Percentiles rank a stretch among this genome's conserved stretches.
These are phyloP conservation scores for Avicennia marina DNA, from an alignment of 257 asterid genomes.

Conservation along the genomic window DNA sequence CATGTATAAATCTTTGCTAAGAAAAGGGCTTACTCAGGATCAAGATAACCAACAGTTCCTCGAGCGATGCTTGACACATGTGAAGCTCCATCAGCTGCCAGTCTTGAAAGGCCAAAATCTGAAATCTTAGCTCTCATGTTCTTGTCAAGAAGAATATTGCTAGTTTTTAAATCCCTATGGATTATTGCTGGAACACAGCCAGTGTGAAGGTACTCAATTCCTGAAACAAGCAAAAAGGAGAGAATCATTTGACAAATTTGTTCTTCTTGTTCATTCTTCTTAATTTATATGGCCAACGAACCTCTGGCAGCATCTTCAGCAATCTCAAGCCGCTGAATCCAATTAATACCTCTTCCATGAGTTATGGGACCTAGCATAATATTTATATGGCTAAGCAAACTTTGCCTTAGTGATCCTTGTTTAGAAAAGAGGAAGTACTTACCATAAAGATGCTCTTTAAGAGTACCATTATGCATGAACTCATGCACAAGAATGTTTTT, in stretches of 20 bases:
- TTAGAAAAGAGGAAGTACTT: not conserved
- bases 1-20: too few relatives aligned
- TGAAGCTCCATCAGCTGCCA: slow-evolving; percentile 94
- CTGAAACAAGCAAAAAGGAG: slow-evolving; percentile 40
- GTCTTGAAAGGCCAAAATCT: slow-evolving; percentile 97
- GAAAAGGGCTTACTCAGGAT: slow-evolving; percentile 76
- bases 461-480: slow-evolving; percentile 97
- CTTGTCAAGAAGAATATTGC: slow-evolving; percentile 94
- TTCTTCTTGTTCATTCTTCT: too few relatives aligned
- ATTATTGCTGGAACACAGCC: slow-evolving; percentile 96
- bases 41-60: slow-evolving; percentile 98
- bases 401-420: too few relatives aligned
- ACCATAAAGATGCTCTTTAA: slow-evolving; percentile 78
- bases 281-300: slow-evolving; percentile 23
- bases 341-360: slow-evolving; percentile 62
- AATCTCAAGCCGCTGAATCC: slow-evolving; percentile 94
- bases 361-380: slow-evolving; percentile 50
- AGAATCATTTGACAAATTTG: slow-evolving; percentile 1
- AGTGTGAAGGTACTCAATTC: slow-evolving; percentile 95
- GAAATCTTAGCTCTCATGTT: slow-evolving; percentile 95
- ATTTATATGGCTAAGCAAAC: not conserved
- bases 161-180: slow-evolving; percentile 91
- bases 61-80: slow-evolving; percentile 99
- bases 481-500: slow-evolving; percentile 86
- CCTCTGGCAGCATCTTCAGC: slow-evolving; percentile 99